Percentiles rank a stretch among this genome's conserved stretches.
Evolutionary conservation across 208 protist genomes (phyloP).

Genomic region (Lotmaria passim): DNA sequence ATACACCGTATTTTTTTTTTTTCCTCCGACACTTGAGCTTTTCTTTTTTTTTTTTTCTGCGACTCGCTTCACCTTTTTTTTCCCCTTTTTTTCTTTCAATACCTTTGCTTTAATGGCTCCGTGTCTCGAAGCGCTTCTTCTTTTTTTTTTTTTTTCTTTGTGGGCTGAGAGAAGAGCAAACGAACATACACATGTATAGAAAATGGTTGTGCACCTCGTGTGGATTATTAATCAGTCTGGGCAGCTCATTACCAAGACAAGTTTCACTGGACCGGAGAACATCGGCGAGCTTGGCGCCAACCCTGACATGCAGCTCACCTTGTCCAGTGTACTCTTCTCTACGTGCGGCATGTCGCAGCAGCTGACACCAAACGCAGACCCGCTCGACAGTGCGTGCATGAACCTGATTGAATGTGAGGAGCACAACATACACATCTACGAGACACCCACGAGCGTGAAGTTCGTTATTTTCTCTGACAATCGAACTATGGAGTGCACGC

Average conservation of each 20-base stretch:
- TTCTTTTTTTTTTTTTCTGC: background rate
- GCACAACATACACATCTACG: conserved; percentile 90
- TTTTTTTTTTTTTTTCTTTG: conserved; percentile 6
- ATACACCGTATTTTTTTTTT: background rate
- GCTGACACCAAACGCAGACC: conserved; percentile 80
- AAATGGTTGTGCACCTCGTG: conserved; percentile 83
- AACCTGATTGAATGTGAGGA: conserved; percentile 80
- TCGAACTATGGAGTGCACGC: conserved; percentile 53
- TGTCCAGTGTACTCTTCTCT: conserved; percentile 87
- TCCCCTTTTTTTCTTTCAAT: conserved; percentile 3
- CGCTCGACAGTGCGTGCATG: conserved; percentile 84
- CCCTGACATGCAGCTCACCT: conserved; percentile 79
- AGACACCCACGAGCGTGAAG: conserved; percentile 79
- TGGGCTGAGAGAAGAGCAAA: background rate
- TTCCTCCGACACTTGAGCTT: background rate
- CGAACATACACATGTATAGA: no score
- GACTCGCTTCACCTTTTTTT: background rate
- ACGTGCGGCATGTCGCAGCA: conserved; percentile 89
- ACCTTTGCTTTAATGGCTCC: conserved; percentile 1
- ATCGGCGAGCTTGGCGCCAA: conserved; percentile 84
- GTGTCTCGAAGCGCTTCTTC: background rate
- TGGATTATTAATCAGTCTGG: conserved; percentile 90
- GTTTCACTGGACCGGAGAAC: conserved; percentile 68
- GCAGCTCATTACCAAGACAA: conserved; percentile 80
- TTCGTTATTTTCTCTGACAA: conserved; percentile 83